phyloP scores from a whole-genome alignment of 768 basidiomycete genomes.

The Sutorius australiensis region DNA sequence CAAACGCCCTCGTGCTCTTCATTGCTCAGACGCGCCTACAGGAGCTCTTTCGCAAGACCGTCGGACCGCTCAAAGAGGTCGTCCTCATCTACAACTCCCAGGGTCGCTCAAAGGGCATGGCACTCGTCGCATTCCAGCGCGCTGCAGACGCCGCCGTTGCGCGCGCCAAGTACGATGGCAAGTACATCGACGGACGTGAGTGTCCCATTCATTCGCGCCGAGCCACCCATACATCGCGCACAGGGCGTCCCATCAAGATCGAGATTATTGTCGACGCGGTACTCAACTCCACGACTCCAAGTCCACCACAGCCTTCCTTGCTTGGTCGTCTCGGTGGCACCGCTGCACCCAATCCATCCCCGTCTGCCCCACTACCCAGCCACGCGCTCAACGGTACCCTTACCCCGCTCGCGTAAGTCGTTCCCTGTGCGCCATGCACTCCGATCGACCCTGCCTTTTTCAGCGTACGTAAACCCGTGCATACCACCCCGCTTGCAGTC shows the following conservation, averaged over 20 bases:
- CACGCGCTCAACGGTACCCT: slow-evolving; percentile 17
- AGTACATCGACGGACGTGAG: slow-evolving; percentile 66
- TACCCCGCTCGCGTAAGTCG: slow-evolving; percentile 10
- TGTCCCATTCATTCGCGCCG: neutral
- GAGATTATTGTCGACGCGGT: slow-evolving; percentile 53
- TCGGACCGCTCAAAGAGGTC: slow-evolving; percentile 67
- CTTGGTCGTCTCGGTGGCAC: slow-evolving; percentile 34
- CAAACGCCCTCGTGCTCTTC: neutral
- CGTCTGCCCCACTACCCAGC: slow-evolving; percentile 5
- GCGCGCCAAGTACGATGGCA: slow-evolving; percentile 67
- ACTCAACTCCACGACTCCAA: slow-evolving; percentile 20
- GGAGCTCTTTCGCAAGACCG: slow-evolving; percentile 74
- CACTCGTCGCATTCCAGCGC: slow-evolving; percentile 64
- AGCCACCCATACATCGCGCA: neutral
- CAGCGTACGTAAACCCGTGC: slow-evolving; percentile 22
- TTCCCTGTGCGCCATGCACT: neutral
- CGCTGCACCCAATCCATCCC: neutral
- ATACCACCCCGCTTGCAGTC: slow-evolving; percentile 22
- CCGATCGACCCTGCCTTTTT: neutral
- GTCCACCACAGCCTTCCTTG: slow-evolving; percentile 33
- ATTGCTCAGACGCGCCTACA: slow-evolving; percentile 28
- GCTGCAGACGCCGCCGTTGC: slow-evolving; percentile 61
- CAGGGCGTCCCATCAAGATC: slow-evolving; percentile 66
- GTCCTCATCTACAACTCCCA: slow-evolving; percentile 75
- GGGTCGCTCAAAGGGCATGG: slow-evolving; percentile 77